Conservation (phyloP, 2,329 filamentous ascomycete genomes). For the Botrytis galanthina region DNA sequence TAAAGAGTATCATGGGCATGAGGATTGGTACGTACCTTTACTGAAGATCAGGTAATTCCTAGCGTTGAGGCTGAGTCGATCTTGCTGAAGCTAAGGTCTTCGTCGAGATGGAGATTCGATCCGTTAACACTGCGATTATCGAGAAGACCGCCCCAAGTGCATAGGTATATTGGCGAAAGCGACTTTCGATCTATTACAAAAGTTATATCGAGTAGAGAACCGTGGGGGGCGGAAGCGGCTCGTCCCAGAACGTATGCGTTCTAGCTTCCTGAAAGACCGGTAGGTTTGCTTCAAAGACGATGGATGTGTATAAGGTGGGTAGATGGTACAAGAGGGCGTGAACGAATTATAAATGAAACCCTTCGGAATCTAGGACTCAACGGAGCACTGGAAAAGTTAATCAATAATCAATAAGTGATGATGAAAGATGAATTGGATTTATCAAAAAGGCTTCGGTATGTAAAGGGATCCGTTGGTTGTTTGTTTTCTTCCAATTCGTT, state of each 20-base stretch:
- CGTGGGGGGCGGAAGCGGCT: constrained; percentile 2
- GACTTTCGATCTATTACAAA: background rate
- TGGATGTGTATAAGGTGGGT: background rate
- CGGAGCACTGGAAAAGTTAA: background rate
- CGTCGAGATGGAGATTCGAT: background rate
- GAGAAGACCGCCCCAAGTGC: background rate
- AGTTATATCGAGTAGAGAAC: background rate
- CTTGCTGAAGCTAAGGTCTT: constrained; percentile 7
- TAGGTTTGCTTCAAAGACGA: background rate
- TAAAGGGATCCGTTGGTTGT: background rate
- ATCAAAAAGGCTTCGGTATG: background rate
- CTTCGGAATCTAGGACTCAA: background rate
- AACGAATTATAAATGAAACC: background rate
- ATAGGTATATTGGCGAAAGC: background rate
- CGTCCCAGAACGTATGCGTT: constrained; percentile 1
- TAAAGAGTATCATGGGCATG: too few relatives aligned
- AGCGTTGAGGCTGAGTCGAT: background rate
- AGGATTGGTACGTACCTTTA: constrained; percentile 1
- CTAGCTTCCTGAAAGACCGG: background rate
- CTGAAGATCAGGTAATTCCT: background rate
- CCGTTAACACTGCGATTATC: constrained; percentile 4
- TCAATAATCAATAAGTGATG: background rate
- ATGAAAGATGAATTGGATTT: background rate
- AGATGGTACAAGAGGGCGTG: background rate
- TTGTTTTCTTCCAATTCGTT: background rate